Percentiles rank a stretch among this genome's conserved stretches.
Conservation (phyloP, 768 basidiomycete genomes). For the Amanita pseudoporphyria region DNA sequence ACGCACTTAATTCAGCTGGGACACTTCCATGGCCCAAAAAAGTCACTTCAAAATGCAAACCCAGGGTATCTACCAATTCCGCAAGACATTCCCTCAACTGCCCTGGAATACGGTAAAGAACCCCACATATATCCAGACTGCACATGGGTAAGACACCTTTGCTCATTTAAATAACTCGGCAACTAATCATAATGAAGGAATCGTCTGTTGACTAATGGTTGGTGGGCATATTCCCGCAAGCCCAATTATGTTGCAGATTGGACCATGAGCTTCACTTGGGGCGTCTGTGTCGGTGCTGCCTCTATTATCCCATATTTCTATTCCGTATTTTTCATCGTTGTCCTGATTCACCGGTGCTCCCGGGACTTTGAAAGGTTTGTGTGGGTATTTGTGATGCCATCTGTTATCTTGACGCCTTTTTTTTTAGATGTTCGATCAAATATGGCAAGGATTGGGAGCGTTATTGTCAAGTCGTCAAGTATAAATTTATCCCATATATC, state of each 20-base stretch:
- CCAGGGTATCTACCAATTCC: slow-evolving; percentile 75
- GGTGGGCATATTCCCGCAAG: slow-evolving; percentile 93
- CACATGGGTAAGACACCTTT: slow-evolving; percentile 58
- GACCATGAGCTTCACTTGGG: slow-evolving; percentile 81
- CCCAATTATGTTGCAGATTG: slow-evolving; percentile 96
- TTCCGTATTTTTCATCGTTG: slow-evolving; percentile 90
- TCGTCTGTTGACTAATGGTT: slow-evolving; percentile 83
- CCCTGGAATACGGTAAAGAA: slow-evolving; percentile 77
- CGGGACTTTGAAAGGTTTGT: slow-evolving; percentile 88
- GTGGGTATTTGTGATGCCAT: neutral
- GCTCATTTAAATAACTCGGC: neutral
- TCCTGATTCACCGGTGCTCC: slow-evolving; percentile 83
- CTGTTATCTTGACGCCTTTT: neutral
- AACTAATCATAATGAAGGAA: slow-evolving; percentile 39
- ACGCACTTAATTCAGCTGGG: slow-evolving; percentile 49
- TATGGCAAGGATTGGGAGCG: slow-evolving; percentile 95
- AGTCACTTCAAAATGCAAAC: slow-evolving; percentile 97
- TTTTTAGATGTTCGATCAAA: slow-evolving; percentile 64
- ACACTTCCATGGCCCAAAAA: slow-evolving; percentile 94
- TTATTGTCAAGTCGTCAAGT: slow-evolving; percentile 81
- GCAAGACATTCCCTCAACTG: slow-evolving; percentile 91
- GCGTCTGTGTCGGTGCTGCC: slow-evolving; percentile 62
- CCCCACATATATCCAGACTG: slow-evolving; percentile 88
- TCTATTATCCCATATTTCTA: slow-evolving; percentile 94
- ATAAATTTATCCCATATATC: slow-evolving; percentile 81